A percentile compares a stretch with the other conserved stretches of the same genome.
Evolutionary conservation across 2,329 filamentous ascomycete genomes (phyloP).

Genomic region (Amauroascus niger): DNA sequence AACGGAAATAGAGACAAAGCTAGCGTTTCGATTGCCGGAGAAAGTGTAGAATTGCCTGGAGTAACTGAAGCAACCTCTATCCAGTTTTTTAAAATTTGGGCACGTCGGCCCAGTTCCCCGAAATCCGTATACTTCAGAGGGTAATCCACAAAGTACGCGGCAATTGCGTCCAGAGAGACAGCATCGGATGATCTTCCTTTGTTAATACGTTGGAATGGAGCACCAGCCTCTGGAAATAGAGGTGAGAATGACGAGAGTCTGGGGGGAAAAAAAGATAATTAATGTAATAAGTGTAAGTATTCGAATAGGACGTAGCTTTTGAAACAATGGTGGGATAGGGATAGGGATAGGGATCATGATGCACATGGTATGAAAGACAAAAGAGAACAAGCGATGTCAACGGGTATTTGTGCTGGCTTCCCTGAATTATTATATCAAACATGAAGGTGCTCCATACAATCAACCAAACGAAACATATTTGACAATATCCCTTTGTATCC

Average conservation of each 20-base stretch:
- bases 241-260: background rate
- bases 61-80: background rate
- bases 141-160: slow-evolving; percentile 1
- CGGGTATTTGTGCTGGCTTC: too few species aligned
- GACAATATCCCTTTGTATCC: too few species aligned
- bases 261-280: background rate
- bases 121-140: background rate
- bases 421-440: too few species aligned
- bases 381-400: background rate
- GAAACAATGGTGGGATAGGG: too few species aligned
- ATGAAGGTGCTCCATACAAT: too few species aligned
- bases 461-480: too few species aligned
- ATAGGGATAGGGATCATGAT: background rate
- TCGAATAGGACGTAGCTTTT: background rate
- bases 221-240: background rate
- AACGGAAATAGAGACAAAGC: slow-evolving; percentile 5
- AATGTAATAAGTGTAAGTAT: background rate
- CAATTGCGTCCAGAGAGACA: background rate
- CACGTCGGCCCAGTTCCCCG: slow-evolving; percentile 6
- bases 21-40: background rate
- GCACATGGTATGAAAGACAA: background rate
- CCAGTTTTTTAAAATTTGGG: background rate
- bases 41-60: background rate
- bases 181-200: background rate
- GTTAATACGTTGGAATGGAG: background rate